A percentile compares a stretch with the other conserved stretches of the same genome.
phyloP scores from a whole-genome alignment of 108 stramenopile species.

The Stephanodiscus minutulus region DNA sequence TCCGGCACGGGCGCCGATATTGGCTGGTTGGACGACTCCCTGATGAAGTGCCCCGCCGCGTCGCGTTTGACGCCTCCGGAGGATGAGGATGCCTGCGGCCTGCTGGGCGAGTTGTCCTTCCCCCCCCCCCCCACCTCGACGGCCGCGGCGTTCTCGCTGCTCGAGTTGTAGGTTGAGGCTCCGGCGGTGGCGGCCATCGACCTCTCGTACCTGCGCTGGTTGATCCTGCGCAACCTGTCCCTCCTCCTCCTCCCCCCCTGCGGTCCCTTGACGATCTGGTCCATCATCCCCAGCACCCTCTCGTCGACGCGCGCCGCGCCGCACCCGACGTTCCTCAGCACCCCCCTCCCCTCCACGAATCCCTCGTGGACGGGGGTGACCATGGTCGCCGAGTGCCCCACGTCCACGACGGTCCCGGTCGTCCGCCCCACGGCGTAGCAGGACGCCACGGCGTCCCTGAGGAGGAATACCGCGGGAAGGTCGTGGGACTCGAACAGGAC shows the following conservation, averaged over 20 bases:
- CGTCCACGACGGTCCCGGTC: conserved; percentile 82
- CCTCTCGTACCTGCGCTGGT: conserved; percentile 19
- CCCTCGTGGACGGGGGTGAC: conserved; percentile 89
- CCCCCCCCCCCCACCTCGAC: neutral
- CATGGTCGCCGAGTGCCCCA: conserved; percentile 73
- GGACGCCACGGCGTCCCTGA: conserved; percentile 75
- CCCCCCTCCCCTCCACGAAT: conserved; percentile 78
- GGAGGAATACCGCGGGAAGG: conserved; percentile 90
- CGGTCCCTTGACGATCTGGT: conserved; percentile 54
- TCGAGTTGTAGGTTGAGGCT: neutral
- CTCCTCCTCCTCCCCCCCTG: conserved; percentile 41
- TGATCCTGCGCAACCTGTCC: conserved; percentile 43
- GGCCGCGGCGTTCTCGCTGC: neutral
- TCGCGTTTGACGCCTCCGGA: conserved; percentile 26
- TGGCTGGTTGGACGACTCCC: conserved; percentile 7
- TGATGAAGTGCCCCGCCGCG: conserved; percentile 38
- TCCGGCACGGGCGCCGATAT: conserved; percentile 21
- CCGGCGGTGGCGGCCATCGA: neutral
- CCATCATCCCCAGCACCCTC: conserved; percentile 64
- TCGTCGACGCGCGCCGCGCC: conserved; percentile 65
- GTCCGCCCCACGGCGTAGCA: conserved; percentile 88
- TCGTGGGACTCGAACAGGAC: conserved; percentile 70
- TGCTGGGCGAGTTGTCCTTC: neutral
- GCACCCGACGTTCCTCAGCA: conserved; percentile 59
- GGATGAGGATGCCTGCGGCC: conserved; percentile 1